Evolutionary conservation across 2,329 filamentous ascomycete species (phyloP).

Genomic region (Alternaria dauci): DNA sequence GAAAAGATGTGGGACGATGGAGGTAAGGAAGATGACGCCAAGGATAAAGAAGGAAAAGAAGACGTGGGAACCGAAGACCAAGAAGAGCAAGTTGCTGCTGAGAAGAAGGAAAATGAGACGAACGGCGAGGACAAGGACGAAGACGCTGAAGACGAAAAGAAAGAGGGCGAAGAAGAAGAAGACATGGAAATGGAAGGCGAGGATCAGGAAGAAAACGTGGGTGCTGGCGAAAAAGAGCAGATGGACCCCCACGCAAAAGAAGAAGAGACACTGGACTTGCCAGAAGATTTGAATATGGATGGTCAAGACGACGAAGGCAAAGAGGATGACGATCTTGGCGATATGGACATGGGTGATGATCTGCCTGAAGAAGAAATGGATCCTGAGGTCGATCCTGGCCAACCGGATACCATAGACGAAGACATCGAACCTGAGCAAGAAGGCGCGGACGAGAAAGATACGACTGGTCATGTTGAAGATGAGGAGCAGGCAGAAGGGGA

Average conservation of each 20-base stretch:
- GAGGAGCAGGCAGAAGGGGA: constrained; percentile 56
- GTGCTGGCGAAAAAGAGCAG: constrained; percentile 71
- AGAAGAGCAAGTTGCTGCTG: constrained; percentile 56
- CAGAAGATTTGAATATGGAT: constrained; percentile 87
- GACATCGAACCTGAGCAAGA: constrained; percentile 45
- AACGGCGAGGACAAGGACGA: constrained; percentile 66
- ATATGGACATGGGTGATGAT: constrained; percentile 51
- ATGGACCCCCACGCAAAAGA: constrained; percentile 81
- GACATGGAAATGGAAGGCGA: constrained; percentile 64
- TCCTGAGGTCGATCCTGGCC: constrained; percentile 39
- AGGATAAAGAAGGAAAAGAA: constrained; percentile 77
- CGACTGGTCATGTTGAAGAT: constrained; percentile 47
- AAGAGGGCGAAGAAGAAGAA: constrained; percentile 66
- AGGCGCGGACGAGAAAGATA: constrained; percentile 46
- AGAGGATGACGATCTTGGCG: constrained; percentile 52
- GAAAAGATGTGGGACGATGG: constrained; percentile 99
- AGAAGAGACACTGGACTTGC: constrained; percentile 81
- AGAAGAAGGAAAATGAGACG: constrained; percentile 62
- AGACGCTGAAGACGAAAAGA: constrained; percentile 65
- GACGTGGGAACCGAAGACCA: constrained; percentile 59
- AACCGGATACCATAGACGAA: constrained; percentile 45
- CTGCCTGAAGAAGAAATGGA: constrained; percentile 45
- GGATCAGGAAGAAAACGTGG: constrained; percentile 68
- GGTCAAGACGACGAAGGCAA: constrained; percentile 68
- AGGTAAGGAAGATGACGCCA: constrained; percentile 78